phyloP scores from a whole-genome alignment of 148 eudicot species.

The Amaranthus hypochondriacus region DNA sequence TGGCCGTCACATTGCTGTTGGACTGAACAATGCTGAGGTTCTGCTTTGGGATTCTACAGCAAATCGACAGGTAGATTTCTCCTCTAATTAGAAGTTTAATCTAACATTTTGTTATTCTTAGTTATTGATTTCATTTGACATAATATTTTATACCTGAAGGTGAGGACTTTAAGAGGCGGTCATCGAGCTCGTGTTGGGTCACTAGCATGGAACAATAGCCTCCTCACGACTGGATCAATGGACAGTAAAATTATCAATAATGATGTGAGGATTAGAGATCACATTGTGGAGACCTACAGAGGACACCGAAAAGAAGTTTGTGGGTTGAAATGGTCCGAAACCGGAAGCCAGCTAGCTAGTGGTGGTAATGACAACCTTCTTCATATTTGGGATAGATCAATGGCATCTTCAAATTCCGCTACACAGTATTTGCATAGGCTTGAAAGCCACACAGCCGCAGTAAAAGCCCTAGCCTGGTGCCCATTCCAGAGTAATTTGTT shows the following conservation, averaged over 20 bases:
- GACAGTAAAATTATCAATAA: constrained; percentile 64
- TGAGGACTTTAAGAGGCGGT: constrained; percentile 68
- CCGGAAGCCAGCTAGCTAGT: constrained; percentile 70
- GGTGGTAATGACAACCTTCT: constrained; percentile 83
- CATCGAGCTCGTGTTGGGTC: constrained; percentile 72
- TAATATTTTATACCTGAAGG: constrained; percentile 28
- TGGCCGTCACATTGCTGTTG: constrained; percentile 69
- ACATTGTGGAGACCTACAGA: constrained; percentile 53
- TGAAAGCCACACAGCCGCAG: constrained; percentile 84
- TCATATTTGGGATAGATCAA: constrained; percentile 72
- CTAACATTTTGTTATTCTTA: background rate
- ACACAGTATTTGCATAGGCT: constrained; percentile 80
- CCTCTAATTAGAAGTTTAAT: too few species aligned
- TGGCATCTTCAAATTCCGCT: constrained; percentile 49
- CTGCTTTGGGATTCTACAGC: constrained; percentile 81
- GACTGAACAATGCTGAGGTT: constrained; percentile 66
- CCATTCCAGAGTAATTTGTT: constrained; percentile 80
- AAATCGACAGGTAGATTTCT: constrained; percentile 40
- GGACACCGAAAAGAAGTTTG: constrained; percentile 79
- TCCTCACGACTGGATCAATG: constrained; percentile 73
- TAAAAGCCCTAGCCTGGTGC: constrained; percentile 89
- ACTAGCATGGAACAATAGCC: constrained; percentile 69
- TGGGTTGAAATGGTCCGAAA: constrained; percentile 74
- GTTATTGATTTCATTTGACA: background rate
- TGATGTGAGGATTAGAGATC: constrained; percentile 52